Evolutionary conservation across 2,329 filamentous ascomycete species (phyloP), one percentile per base, ranked within the genome.

Genomic region (Pyricularia sp.): DNA sequence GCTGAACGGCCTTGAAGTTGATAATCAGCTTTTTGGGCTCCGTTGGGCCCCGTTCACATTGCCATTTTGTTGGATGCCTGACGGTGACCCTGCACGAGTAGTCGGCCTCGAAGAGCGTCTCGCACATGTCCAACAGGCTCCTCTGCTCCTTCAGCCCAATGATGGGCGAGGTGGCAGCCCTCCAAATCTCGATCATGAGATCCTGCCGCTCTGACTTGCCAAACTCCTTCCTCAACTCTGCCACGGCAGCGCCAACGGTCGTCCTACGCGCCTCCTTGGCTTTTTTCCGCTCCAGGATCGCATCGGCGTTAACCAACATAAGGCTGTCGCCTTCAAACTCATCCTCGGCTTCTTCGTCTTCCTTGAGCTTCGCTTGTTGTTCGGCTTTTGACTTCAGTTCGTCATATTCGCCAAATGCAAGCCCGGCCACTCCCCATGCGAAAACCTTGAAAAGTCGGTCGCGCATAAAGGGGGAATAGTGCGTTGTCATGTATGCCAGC

Each of bases 381-480:
- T 69, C 64, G 13, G 24, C 24, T 24, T 19, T 28, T 62, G 74
- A 71, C 62, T 73, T 75, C 65, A 80, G 77, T 67, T 88, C 84
- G 35, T 84, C 85, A 66, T 81, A 78, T 68, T 88, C 85, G 44
- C 85, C 86, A 70, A 88, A 83, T 2, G 86, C 87, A 65, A 89
- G 81, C 28, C 81, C 79, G 4, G 85, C 87, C 55, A 89, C 75
- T 4, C 86, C 87, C 26, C 78, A 76, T 59, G 80, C 82, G 67
- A 88, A 80, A 8, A 81, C 77, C 67, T 84, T 81, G 69, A 87
- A 86, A 16, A 88, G 78, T 66, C 78, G 80, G 65, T 81, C 79
- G 55, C 87, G 83, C 6, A 88, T 81, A 69, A 80, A 88, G 0
- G 86, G 85, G 1, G 87, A 89, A 26, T 79, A 77, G 71, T 88